Evolutionary conservation across 208 protist species (phyloP).

Genomic region (Kentomonas sorsogonicus): DNA sequence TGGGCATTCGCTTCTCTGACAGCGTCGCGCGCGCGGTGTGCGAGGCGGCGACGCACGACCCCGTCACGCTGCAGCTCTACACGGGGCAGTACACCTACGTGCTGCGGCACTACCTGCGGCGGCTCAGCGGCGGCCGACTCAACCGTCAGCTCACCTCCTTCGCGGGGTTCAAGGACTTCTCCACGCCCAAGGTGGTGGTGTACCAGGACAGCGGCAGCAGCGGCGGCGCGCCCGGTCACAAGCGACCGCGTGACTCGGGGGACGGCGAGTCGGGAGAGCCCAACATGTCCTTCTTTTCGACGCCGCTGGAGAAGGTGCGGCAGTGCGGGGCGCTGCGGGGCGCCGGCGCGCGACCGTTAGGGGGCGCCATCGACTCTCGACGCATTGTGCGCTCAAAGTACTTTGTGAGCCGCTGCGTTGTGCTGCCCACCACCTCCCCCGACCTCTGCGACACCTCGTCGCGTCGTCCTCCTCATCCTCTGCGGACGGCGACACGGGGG

Average conservation of each 20-base stretch:
- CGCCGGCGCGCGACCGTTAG: background rate
- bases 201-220: conserved; percentile 1
- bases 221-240: background rate
- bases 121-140: conserved; percentile 45
- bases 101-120: conserved; percentile 46
- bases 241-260: background rate
- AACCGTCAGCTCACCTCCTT: conserved; percentile 45
- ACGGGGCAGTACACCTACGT: conserved; percentile 35
- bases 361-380: conserved; percentile 24
- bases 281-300: no score
- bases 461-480: conserved; percentile 4
- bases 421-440: background rate
- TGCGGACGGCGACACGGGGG: conserved; percentile 14
- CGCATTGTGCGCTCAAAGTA: conserved; percentile 70
- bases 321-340: background rate
- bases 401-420: conserved; percentile 26
- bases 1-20: conserved; percentile 35
- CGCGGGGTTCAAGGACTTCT: conserved; percentile 49
- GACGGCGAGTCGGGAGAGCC: background rate
- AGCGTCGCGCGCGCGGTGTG: conserved; percentile 55
- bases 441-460: no score
- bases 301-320: no score
- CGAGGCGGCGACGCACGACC: conserved; percentile 56
- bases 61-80: conserved; percentile 49
- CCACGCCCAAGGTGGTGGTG: conserved; percentile 47